Evolutionary conservation across 768 basidiomycete species (phyloP), one percentile per base, ranked within the genome.

Genomic region (Crucibulum laeve): DNA sequence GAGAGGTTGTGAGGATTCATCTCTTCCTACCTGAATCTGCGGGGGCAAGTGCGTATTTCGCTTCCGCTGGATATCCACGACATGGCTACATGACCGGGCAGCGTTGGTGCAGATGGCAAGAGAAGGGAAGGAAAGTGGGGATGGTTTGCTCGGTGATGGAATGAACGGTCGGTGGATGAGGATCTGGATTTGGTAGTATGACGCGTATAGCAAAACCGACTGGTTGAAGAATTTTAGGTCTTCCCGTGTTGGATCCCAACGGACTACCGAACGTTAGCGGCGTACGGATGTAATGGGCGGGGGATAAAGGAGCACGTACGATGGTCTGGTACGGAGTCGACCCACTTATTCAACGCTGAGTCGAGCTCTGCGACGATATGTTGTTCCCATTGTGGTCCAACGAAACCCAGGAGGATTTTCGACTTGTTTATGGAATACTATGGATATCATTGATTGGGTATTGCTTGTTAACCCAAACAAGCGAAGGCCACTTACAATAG

Each of bases 351-450:
- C 25, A 89, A 62, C 0, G 79, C 77, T 2, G 82, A 83, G 55
- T 89, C 84, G 1, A 89, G 61, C 45, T 86, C 82, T 5, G 82
- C 74, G 1, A 88, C 82, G 26, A 83, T 76, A 44, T 74, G 66
- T 40, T 85, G 76, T 45, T 85, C 84, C 85, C 84, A 87, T 44
- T 80, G 48, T 47, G 64, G 44, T 1, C 80, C 82, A 3, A 76
- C 74, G 48, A 81, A 77, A 11, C 84, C 84, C 4, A 86, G 69
- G 1, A 79, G 59, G 5, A 79, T 62, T 53, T 84, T 84, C 0
- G 79, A 79, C 53, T 84, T 86, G 56, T 85, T 87, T 52, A 89
- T 87, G n/a, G 88, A 83, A 57, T 91, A 93, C 87, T 89, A 42
- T 25, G 19, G 15, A 28, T 30, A 43, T 10, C 7, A 15, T 8